Evolutionary conservation across 2,329 filamentous ascomycete species (phyloP), one percentile per base, ranked within the genome.

Genomic region (Zymoseptoria tritici): DNA sequence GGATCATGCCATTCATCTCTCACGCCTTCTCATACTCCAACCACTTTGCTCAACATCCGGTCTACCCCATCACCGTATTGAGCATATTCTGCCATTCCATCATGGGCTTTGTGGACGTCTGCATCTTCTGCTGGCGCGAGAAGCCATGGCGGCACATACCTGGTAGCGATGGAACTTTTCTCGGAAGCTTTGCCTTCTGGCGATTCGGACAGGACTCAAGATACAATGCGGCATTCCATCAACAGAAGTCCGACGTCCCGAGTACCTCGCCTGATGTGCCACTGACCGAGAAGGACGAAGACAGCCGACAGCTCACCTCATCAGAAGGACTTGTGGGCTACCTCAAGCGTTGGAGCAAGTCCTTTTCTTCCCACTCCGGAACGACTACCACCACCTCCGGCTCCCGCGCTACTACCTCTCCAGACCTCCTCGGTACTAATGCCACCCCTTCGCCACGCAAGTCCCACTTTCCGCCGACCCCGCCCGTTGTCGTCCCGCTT

Each of bases 91-190:
- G 80, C 67, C 70, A 90, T 31, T 83, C 80, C 53, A 77, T 83
- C 42, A 87, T 91, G 72, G 88, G 88, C 2, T 79, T 84, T 1
- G 83, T 85, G 1, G 86, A 92, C 69, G 85, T 85, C 61, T 72
- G 81, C 58, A 80, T 92, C 21, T 92, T 92, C 72, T 82, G 80
- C 29, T 76, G 82, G 29, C 81, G 87, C 52, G 89, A 93, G 72
- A 84, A 84, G 70, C 89, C 89, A 0, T 92, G 88, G 88, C 76
- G 77, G 52, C 79, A 85, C 59, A 80, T 84, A 5, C 73, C 75
- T 0, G 75, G 74, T 19, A 73, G 70, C 16, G 72, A 79, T 46
- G 76, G 77, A 8, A 75, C 73, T 1, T 75, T 79, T 56, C 66
- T 69, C 52, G 76, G 76, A 24, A 72, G 70, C 60, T 76, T 76